phyloP scores from a whole-genome alignment of 1,284 basidiomycete genomes.

The Schizophyllum amplum region DNA sequence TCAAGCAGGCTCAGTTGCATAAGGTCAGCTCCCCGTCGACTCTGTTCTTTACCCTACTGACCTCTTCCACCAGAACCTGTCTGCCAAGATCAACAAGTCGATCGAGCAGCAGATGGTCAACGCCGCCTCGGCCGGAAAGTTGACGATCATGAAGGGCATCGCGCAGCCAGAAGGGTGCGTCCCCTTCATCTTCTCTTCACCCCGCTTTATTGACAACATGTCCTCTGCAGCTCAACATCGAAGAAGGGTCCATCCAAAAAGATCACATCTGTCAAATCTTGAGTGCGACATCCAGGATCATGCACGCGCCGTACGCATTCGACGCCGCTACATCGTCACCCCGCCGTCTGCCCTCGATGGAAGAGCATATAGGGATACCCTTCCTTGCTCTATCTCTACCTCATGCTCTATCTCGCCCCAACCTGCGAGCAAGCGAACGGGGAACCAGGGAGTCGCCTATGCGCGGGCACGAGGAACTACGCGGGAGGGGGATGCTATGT shows the following conservation, averaged over 20 bases:
- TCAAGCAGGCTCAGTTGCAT: constrained; percentile 64
- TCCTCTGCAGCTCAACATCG: no score
- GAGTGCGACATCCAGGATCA: no score
- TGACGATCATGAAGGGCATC: constrained; percentile 80
- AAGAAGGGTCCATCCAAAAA: no score
- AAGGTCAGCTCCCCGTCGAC: constrained; percentile 36
- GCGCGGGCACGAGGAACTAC: neutral
- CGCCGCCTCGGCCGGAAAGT: constrained; percentile 77
- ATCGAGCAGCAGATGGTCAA: constrained; percentile 86
- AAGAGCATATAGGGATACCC: no score
- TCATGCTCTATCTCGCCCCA: no score
- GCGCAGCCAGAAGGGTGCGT: neutral
- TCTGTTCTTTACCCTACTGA: constrained; percentile 1
- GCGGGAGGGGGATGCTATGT: neutral
- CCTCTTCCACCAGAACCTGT: constrained; percentile 49
- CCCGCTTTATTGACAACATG: no score
- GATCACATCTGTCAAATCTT: no score
- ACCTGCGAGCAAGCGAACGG: neutral
- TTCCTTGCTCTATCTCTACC: no score
- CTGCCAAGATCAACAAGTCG: constrained; percentile 82
- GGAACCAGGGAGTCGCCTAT: neutral
- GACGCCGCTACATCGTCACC: no score
- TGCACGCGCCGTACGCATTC: no score
- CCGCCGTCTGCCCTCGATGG: no score
- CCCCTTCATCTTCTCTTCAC: no score